Evolutionary conservation across 2,329 filamentous ascomycete species (phyloP).

Genomic region (Mollisiaceae sp.): DNA sequence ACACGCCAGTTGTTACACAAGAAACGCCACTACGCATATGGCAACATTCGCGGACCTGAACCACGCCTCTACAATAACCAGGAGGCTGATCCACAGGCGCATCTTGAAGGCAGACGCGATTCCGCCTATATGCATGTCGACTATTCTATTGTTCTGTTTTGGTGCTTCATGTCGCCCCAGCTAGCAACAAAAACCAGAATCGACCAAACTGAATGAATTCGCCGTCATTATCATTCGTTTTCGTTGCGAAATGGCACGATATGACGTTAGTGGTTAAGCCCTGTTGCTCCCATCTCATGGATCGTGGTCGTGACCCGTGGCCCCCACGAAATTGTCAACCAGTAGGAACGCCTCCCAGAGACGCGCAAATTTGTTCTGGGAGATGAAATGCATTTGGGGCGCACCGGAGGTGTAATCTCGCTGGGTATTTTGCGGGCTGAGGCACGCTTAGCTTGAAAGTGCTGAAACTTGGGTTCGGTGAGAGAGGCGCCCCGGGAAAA

Average conservation of each 20-base stretch:
- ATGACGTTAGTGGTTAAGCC: not conserved
- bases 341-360: not conserved
- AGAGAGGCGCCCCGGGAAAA: not conserved
- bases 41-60: no score
- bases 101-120: not conserved
- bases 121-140: not conserved
- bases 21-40: no score
- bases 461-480: not conserved
- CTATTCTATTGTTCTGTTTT: not conserved
- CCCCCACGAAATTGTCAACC: not conserved
- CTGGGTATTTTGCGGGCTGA: not conserved
- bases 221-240: not conserved
- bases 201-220: not conserved
- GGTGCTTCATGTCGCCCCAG: not conserved
- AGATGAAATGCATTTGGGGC: not conserved
- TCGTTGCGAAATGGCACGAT: not conserved
- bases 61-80: not conserved
- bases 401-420: not conserved
- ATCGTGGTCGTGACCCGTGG: not conserved
- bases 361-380: not conserved
- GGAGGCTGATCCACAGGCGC: not conserved
- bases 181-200: not conserved
- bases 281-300: not conserved
- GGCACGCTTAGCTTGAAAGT: not conserved
- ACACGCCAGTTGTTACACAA: no score